A percentile compares a stretch with the other conserved stretches of the same genome.
Evolutionary conservation across 257 asterid species (phyloP).

Genomic region (Rauvolfia tetraphylla): DNA sequence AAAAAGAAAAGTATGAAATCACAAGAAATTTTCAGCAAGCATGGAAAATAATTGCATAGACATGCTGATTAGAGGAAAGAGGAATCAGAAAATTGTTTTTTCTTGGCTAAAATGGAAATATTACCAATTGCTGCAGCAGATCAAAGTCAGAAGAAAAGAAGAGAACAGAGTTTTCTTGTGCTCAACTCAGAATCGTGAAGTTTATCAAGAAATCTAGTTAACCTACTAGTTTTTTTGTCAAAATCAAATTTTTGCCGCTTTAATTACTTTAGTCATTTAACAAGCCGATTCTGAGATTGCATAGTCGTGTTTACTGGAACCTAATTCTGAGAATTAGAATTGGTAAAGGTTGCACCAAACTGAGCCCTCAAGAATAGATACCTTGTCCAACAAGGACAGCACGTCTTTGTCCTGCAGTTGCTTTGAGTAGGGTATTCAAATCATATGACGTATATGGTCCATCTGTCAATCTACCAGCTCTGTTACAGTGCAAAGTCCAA

Average conservation of each 20-base stretch:
- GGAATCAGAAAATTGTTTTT: background rate
- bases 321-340: background rate
- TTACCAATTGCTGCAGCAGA: background rate
- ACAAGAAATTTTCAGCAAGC: background rate
- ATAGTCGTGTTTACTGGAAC: background rate
- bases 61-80: background rate
- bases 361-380: conserved; percentile 19
- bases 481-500: conserved; percentile 20
- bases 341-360: background rate
- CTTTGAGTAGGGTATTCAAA: conserved; percentile 86
- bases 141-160: background rate
- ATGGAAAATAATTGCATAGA: background rate
- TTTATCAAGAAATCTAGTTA: background rate
- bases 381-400: conserved; percentile 93
- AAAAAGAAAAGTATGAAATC: background rate
- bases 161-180: background rate
- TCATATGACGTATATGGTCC: conserved; percentile 97
- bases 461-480: conserved; percentile 90
- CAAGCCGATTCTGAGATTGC: background rate
- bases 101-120: background rate
- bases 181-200: background rate
- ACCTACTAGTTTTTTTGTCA: background rate
- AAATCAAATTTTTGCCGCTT: background rate
- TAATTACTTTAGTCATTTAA: background rate
- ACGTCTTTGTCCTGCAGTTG: conserved; percentile 97